phyloP scores from a whole-genome alignment of 805 yeast genomes.

The Priceomyces carsonii region DNA sequence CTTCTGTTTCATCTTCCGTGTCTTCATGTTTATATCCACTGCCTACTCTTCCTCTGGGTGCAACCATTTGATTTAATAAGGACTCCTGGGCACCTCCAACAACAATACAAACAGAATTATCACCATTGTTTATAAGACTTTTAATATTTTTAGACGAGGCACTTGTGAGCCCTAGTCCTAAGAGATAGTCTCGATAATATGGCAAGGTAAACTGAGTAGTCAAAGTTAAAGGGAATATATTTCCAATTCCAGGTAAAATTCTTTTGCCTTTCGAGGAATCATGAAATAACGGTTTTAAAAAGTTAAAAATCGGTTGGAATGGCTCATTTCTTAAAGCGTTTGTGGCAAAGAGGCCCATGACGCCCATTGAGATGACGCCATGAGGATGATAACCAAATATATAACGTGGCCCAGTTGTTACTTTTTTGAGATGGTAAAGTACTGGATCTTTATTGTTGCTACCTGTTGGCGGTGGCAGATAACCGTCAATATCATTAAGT shows the following conservation, averaged over 20 bases:
- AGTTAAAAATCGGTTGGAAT: slow-evolving; percentile 33
- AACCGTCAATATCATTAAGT: slow-evolving; percentile 26
- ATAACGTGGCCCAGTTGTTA: slow-evolving; percentile 67
- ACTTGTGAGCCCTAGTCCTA: slow-evolving; percentile 80
- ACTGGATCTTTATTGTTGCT: slow-evolving; percentile 8
- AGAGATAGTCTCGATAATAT: slow-evolving; percentile 79
- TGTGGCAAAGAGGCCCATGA: slow-evolving; percentile 79
- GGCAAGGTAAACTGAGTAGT: slow-evolving; percentile 84
- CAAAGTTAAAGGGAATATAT: slow-evolving; percentile 73
- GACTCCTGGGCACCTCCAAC: slow-evolving; percentile 97
- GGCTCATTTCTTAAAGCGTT: slow-evolving; percentile 46
- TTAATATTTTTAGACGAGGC: slow-evolving; percentile 76
- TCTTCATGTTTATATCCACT: slow-evolving; percentile 27
- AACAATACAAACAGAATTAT: slow-evolving; percentile 82
- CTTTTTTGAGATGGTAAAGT: slow-evolving; percentile 20
- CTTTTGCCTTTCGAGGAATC: slow-evolving; percentile 73
- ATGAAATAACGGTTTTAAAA: slow-evolving; percentile 38
- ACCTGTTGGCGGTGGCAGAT: slow-evolving; percentile 10
- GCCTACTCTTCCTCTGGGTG: slow-evolving; percentile 32
- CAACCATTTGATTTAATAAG: slow-evolving; percentile 49
- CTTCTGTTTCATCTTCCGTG: slow-evolving; percentile 7
- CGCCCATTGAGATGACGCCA: slow-evolving; percentile 92
- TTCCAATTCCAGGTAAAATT: slow-evolving; percentile 79
- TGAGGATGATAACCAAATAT: slow-evolving; percentile 96
- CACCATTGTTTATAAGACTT: slow-evolving; percentile 57